These are phyloP conservation scores for Aureobasidium pullulans DNA, from an alignment of 2,329 filamentous ascomycete species.

Conservation along the genomic window DNA sequence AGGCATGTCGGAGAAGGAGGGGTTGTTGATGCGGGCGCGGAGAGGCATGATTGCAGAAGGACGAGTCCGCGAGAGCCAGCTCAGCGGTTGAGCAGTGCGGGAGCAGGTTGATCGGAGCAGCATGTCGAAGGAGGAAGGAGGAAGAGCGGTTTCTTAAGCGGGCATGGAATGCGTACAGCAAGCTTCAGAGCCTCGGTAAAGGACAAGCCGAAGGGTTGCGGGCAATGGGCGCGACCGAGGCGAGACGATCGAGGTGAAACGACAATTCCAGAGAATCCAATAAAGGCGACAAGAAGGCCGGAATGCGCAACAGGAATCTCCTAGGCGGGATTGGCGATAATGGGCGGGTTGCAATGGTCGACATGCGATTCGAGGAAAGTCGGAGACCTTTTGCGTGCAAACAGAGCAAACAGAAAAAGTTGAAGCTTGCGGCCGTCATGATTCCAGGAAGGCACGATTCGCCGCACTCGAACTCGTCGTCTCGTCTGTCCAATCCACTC, in stretches of 20 bases:
- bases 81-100: constrained; percentile 33
- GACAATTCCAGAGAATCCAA: neutral
- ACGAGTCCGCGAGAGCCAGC: constrained; percentile 16
- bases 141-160: constrained; percentile 2
- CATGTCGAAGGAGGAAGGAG: constrained; percentile 30
- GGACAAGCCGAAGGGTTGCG: neutral
- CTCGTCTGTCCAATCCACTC: constrained; percentile 21
- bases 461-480: neutral
- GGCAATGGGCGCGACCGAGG: neutral
- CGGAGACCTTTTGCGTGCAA: neutral
- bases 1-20: constrained; percentile 22
- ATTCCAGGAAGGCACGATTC: neutral
- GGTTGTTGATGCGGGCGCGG: constrained; percentile 48
- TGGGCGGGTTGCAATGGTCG: neutral
- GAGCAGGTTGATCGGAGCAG: constrained; percentile 36
- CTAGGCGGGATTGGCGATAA: neutral
- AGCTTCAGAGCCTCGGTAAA: constrained; percentile 15
- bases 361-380: neutral
- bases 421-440: neutral
- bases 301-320: neutral
- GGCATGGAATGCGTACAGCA: constrained; percentile 8
- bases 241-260: neutral
- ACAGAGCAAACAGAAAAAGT: constrained; percentile 14
- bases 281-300: neutral
- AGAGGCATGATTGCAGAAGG: constrained; percentile 59